These are phyloP conservation scores for Aureobasidium lini DNA, from an alignment of 2,329 filamentous ascomycete species.

Conservation along the genomic window DNA sequence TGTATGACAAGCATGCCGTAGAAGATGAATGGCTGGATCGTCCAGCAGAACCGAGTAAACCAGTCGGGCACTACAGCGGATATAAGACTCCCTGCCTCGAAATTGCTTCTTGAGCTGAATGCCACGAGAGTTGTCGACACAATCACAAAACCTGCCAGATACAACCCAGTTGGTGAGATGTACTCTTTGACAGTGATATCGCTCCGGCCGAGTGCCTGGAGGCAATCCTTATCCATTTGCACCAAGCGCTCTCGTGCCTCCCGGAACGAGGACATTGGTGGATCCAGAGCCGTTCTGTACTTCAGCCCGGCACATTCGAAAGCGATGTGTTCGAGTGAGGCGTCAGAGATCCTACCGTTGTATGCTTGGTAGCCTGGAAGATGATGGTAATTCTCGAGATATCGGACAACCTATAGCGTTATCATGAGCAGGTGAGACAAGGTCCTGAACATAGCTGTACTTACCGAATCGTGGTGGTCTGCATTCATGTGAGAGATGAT, in stretches of 20 bases:
- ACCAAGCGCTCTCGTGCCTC: slow-evolving; percentile 66
- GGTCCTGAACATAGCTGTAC: not conserved
- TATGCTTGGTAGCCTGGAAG: slow-evolving; percentile 50
- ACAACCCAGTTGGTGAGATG: slow-evolving; percentile 43
- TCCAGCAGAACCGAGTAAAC: slow-evolving; percentile 52
- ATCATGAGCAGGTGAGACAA: not conserved
- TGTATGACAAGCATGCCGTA: slow-evolving; percentile 58
- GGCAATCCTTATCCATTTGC: slow-evolving; percentile 59
- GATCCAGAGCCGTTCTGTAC: slow-evolving; percentile 55
- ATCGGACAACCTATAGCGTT: slow-evolving; percentile 52
- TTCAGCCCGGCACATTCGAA: slow-evolving; percentile 47
- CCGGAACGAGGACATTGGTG: slow-evolving; percentile 59
- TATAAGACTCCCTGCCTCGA: slow-evolving; percentile 43
- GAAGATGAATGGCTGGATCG: slow-evolving; percentile 53
- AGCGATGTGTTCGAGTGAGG: slow-evolving; percentile 56
- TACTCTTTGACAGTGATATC: slow-evolving; percentile 49
- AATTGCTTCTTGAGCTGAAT: slow-evolving; percentile 43
- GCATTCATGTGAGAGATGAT: slow-evolving; percentile 82
- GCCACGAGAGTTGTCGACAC: slow-evolving; percentile 49
- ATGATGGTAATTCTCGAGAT: slow-evolving; percentile 64
- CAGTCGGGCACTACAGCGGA: slow-evolving; percentile 40
- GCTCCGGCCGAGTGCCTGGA: slow-evolving; percentile 53
- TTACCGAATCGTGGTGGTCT: slow-evolving; percentile 64
- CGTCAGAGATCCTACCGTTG: slow-evolving; percentile 55
- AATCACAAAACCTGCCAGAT: slow-evolving; percentile 47